Percentiles rank a stretch among this genome's conserved stretches.
Evolutionary conservation across 2,329 filamentous ascomycete genomes (phyloP).

Genomic region (Xylariaceae sp.): DNA sequence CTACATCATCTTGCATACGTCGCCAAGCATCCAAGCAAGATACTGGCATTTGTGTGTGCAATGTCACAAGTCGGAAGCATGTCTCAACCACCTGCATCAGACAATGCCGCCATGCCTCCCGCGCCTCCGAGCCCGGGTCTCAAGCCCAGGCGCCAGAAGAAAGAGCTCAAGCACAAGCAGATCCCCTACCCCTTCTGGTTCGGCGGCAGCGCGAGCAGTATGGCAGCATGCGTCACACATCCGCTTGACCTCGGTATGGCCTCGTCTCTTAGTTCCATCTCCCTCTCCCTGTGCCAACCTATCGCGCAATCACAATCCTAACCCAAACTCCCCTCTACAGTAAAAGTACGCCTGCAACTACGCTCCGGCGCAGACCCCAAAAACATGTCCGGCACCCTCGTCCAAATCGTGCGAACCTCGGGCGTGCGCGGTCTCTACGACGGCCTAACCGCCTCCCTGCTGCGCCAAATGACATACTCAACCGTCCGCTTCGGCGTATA

Average conservation of each 20-base stretch:
- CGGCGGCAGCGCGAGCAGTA: slow-evolving; percentile 88
- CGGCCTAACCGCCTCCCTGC: slow-evolving; percentile 86
- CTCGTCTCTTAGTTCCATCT: not conserved
- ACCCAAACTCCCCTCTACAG: slow-evolving; percentile 34
- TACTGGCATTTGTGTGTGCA: slow-evolving; percentile 1
- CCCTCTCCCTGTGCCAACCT: not conserved
- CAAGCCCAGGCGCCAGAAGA: slow-evolving; percentile 35
- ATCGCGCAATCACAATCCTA: too few relatives aligned
- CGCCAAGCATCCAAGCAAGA: not conserved
- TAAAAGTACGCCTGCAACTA: slow-evolving; percentile 80
- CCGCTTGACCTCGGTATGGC: slow-evolving; percentile 83
- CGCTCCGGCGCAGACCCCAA: slow-evolving; percentile 72
- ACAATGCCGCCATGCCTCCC: slow-evolving; percentile 22
- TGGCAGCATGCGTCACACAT: slow-evolving; percentile 89
- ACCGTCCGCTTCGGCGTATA: slow-evolving; percentile 97
- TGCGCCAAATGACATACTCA: slow-evolving; percentile 93
- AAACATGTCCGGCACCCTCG: slow-evolving; percentile 82
- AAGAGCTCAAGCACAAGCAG: slow-evolving; percentile 39
- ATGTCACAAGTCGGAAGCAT: slow-evolving; percentile 23
- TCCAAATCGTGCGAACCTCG: slow-evolving; percentile 73
- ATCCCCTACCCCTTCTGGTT: slow-evolving; percentile 85
- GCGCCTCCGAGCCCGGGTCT: slow-evolving; percentile 16
- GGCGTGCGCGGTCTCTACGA: slow-evolving; percentile 81
- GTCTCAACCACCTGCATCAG: slow-evolving; percentile 17
- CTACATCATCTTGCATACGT: not conserved